Evolutionary conservation across 2,329 filamentous ascomycete genomes (phyloP).

Genomic region (Cordyceps javanica): DNA sequence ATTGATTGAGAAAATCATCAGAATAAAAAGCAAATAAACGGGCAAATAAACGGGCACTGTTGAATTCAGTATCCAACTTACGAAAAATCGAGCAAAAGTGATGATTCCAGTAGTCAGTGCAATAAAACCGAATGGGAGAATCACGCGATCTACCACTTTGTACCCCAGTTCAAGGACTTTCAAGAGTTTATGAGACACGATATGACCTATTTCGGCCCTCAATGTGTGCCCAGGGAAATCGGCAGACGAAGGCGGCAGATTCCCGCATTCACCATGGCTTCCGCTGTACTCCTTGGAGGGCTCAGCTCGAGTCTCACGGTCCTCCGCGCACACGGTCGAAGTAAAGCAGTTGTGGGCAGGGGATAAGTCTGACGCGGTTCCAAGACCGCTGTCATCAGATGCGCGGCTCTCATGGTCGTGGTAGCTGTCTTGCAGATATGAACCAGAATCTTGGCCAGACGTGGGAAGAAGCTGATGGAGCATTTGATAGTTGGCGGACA

Average conservation of each 20-base stretch:
- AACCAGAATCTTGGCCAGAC: neutral
- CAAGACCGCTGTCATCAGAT: slow-evolving; percentile 68
- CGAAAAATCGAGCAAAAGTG: slow-evolving; percentile 77
- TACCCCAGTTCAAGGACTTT: slow-evolving; percentile 55
- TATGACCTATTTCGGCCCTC: slow-evolving; percentile 44
- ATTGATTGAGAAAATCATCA: neutral
- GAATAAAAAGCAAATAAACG: neutral
- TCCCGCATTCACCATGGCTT: slow-evolving; percentile 34
- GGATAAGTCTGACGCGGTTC: slow-evolving; percentile 62
- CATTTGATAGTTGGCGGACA: slow-evolving; percentile 5
- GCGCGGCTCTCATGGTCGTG: slow-evolving; percentile 35
- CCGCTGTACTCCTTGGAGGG: slow-evolving; percentile 44
- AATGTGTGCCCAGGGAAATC: slow-evolving; percentile 41
- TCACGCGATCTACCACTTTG: slow-evolving; percentile 65
- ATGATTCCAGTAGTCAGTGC: slow-evolving; percentile 66
- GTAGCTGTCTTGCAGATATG: neutral
- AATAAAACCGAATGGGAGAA: slow-evolving; percentile 72
- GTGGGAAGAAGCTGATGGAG: slow-evolving; percentile 1
- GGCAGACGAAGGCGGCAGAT: slow-evolving; percentile 28
- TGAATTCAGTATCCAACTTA: slow-evolving; percentile 41
- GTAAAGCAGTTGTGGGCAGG: slow-evolving; percentile 60
- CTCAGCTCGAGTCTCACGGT: slow-evolving; percentile 32
- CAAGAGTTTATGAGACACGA: slow-evolving; percentile 52
- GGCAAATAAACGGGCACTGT: neutral
- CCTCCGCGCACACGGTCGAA: slow-evolving; percentile 49